Percentiles rank a stretch among this genome's conserved stretches.
Conservation (phyloP, 805 yeast species). For the Torulaspora gathmanii region DNA sequence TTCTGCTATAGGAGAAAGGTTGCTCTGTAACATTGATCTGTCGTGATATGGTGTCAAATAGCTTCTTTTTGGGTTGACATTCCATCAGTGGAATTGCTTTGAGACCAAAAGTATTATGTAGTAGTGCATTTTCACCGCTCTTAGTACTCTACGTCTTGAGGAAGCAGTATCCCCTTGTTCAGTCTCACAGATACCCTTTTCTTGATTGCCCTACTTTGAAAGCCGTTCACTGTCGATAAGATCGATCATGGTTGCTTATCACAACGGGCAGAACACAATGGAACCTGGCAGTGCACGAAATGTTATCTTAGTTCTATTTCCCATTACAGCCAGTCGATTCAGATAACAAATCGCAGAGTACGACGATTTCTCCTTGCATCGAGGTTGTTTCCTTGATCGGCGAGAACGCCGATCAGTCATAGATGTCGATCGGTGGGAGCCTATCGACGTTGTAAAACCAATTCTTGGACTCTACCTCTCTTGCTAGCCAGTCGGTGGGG, state of each 20-base stretch:
- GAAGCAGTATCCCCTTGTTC: no score
- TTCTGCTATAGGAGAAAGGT: conserved; percentile 15
- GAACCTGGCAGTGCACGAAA: no score
- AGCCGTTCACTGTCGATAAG: not conserved
- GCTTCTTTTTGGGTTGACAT: no score
- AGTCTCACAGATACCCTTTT: no score
- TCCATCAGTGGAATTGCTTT: no score
- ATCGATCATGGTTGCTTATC: not conserved
- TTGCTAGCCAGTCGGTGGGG: conserved; percentile 85
- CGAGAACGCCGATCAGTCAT: conserved; percentile 45
- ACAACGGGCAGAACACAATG: not conserved
- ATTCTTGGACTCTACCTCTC: conserved; percentile 84
- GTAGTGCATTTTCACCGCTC: no score
- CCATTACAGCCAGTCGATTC: not conserved
- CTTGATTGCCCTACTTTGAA: no score
- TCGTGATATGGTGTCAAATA: no score
- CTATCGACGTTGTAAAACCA: conserved; percentile 95
- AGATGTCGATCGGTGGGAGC: conserved; percentile 91
- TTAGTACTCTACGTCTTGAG: no score
- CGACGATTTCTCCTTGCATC: not conserved
- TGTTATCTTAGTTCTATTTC: no score
- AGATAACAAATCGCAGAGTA: not conserved
- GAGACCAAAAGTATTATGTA: no score
- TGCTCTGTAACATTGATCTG: conserved; percentile 3
- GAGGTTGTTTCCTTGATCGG: not conserved